Base-by-base conservation (phyloP, 768 basidiomycete genomes). In the Mycena alexandri region DNA sequence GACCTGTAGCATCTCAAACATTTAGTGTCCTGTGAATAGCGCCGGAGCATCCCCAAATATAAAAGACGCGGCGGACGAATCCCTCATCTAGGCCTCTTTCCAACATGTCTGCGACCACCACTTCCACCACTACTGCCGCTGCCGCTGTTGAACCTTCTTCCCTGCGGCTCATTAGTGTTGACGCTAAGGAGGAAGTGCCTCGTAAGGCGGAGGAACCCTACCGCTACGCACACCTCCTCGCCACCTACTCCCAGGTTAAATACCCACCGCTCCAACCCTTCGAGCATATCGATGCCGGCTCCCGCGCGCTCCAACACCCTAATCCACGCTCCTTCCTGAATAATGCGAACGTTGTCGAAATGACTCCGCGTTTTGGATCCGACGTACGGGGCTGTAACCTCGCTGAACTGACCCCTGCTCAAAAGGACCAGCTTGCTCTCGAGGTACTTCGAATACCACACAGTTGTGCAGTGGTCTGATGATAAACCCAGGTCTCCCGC, bases 211-310 rank as follows among this genome's bases (percentile, higher is more conserved):
- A 38, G 38, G 65, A 72, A 52, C 41, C 47, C n/a, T 88, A 89
- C 78, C 77, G 75, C 56, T 89, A 89, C 75, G 77, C 80, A 13
- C 81, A 81, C 64, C 83, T 87, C 65, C 75, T 90, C 9, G 88
- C 89, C 0, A 68, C 81, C 29, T 57, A 69, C 21, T 84, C 84
- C 73, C 79, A 83, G 61, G 75, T 77, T 29, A 72, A 79, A 50
- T 76, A 80, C 14, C 38, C 38, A 57, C 29, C 54, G 4, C 48
- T 43, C 38, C 84, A 84, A 54, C 84, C 86, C 17, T 90, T 87
- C 72, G 83, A 86, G 64, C 88, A 89, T 68, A 77, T 80, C 70
- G 89, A 90, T 72, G 89, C 89, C 1, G 89, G 85, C 9, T 70
- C 74, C n/a, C 81, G 85, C 38, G 90, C 89, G 3, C 78, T 87